phyloP scores from a whole-genome alignment of 2,329 filamentous ascomycete species.

The Monilinia polystroma region DNA sequence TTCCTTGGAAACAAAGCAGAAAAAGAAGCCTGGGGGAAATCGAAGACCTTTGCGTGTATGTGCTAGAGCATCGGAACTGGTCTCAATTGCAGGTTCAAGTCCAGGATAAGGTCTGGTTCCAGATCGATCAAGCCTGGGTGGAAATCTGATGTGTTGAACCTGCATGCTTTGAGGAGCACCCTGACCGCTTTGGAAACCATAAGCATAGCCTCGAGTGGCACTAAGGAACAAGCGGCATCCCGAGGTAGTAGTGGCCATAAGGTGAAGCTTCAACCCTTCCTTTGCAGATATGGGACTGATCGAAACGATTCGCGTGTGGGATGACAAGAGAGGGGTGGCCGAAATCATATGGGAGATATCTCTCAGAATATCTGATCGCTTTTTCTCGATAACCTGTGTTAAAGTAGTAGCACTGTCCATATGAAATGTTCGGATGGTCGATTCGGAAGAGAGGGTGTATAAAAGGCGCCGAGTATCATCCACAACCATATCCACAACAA shows the following conservation, averaged over 20 bases:
- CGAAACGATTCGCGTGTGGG: constrained; percentile 71
- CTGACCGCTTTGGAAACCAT: constrained; percentile 59
- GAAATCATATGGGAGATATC: constrained; percentile 86
- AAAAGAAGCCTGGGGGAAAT: constrained; percentile 86
- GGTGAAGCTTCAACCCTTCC: constrained; percentile 79
- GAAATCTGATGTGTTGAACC: constrained; percentile 94
- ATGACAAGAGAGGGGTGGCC: constrained; percentile 67
- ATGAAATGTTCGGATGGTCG: constrained; percentile 88
- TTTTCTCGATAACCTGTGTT: constrained; percentile 64
- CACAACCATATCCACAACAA: constrained; percentile 75
- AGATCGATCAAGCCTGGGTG: constrained; percentile 54
- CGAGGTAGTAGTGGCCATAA: constrained; percentile 87
- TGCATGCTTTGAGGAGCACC: constrained; percentile 89
- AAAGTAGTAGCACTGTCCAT: constrained; percentile 67
- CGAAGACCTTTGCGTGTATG: constrained; percentile 54
- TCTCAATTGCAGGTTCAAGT: constrained; percentile 35
- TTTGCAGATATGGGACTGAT: constrained; percentile 79
- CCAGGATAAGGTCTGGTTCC: constrained; percentile 32
- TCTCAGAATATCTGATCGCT: constrained; percentile 57
- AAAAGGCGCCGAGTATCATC: constrained; percentile 86
- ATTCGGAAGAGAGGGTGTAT: constrained; percentile 85
- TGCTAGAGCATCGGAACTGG: constrained; percentile 49
- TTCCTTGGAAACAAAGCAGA: constrained; percentile 74
- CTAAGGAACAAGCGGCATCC: constrained; percentile 92
- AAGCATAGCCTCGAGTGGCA: constrained; percentile 71